Evolutionary conservation across 2,329 filamentous ascomycete genomes (phyloP), one percentile per base, ranked within the genome.

Genomic region (Aspergillus pseudonomiae): DNA sequence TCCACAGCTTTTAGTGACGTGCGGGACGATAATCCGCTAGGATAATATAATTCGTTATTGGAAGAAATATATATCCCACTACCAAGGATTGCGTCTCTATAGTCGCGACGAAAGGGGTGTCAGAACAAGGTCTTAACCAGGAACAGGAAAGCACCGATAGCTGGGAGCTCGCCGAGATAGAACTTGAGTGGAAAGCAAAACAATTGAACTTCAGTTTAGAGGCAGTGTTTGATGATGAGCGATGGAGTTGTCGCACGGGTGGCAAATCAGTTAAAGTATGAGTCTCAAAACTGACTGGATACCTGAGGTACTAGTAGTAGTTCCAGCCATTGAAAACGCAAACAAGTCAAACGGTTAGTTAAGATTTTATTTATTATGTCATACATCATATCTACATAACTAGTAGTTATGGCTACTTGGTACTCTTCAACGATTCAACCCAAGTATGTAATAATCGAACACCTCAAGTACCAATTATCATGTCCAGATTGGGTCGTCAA

Each of bases 331-430:
- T n/a, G 34, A 45, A 53, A 24, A 53, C 58, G 63, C 64, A 69
- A 69, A 68, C 67, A 69, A 54, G 45, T 63, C 64, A 66, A 67
- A 67, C 63, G 28, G 50, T 41, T 41, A 41, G 21, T 24, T 24
- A 24, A 41, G 36, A 41, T 41, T 41, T 41, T 41, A 60, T 53
- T 56, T 28, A 60, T 57, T 57, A 59, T 45, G 54, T 57, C 57
- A 59, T 46, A 45, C 24, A 30, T 28, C 6, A 30, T 14, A 36
- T 36, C 34, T 36, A 36, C 34, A 36, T 16, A 36, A 5, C 21
- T 24, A 24, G 21, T 24, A 24, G 21, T 24, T 16, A 16, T 36
- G 34, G 34, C 34, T 36, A 36, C 12, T 36, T 6, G 14, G 34
- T 36, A 12, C 34, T 36, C 12, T 14, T 36, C 14, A 36, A 9